A percentile compares a stretch with the other conserved stretches of the same genome.
These are phyloP conservation scores for Coriaria nepalensis DNA, from an alignment of 306 rosid genomes.

Conservation along the genomic window DNA sequence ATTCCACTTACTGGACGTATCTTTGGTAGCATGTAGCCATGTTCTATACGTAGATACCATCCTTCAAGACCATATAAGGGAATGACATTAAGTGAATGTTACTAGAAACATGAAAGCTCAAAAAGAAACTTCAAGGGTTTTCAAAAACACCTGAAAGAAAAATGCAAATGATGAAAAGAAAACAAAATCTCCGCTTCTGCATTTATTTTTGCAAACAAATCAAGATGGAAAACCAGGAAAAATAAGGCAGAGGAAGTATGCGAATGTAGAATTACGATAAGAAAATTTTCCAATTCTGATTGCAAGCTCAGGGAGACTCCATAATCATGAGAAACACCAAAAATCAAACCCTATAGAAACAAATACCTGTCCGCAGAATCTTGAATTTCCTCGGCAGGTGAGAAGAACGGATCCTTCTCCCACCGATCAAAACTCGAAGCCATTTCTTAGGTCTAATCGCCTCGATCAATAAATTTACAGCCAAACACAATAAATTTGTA, in stretches of 20 bases:
- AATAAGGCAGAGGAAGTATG: background rate
- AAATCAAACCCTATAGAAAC: background rate
- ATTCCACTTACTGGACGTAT: slow-evolving; percentile 48
- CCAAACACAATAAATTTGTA: background rate
- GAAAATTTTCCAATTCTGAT: background rate
- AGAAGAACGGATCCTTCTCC: slow-evolving; percentile 95
- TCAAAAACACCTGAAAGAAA: background rate
- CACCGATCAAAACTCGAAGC: slow-evolving; percentile 83
- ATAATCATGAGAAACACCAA: background rate
- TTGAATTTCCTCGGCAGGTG: slow-evolving; percentile 94
- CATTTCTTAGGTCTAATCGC: slow-evolving; percentile 21
- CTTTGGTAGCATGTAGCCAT: slow-evolving; percentile 56
- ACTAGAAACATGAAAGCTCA: slow-evolving; percentile 11
- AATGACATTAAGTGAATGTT: background rate
- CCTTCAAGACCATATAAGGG: slow-evolving; percentile 28
- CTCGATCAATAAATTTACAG: background rate
- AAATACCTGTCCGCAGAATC: slow-evolving; percentile 86
- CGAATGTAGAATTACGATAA: background rate
- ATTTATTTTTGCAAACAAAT: background rate
- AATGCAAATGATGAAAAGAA: background rate
- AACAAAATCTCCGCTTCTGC: background rate
- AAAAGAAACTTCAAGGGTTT: background rate
- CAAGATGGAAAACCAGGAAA: background rate
- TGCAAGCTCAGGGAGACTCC: background rate
- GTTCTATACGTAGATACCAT: slow-evolving; percentile 81